Evolutionary conservation across 2,329 filamentous ascomycete genomes (phyloP).

Genomic region (Fusarium sp.): DNA sequence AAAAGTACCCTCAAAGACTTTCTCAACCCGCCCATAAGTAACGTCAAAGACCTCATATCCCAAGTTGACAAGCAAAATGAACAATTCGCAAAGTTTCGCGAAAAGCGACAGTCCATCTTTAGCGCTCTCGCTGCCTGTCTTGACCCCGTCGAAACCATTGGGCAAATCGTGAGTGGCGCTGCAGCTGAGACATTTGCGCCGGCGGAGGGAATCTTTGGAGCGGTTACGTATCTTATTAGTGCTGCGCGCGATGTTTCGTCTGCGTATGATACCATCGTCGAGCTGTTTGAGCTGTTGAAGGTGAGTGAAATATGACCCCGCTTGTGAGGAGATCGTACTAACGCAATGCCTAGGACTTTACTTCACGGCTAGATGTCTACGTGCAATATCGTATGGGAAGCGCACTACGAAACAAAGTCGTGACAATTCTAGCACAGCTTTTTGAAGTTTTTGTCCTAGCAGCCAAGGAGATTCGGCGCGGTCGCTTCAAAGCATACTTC

Average conservation of each 20-base stretch:
- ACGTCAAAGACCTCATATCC: slow-evolving; percentile 48
- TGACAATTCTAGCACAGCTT: slow-evolving; percentile 55
- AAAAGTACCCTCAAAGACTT: slow-evolving; percentile 48
- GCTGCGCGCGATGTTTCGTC: slow-evolving; percentile 58
- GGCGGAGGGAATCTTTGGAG: slow-evolving; percentile 55
- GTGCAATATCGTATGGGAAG: slow-evolving; percentile 52
- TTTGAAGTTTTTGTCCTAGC: slow-evolving; percentile 59
- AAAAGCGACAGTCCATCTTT: slow-evolving; percentile 50
- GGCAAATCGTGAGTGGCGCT: slow-evolving; percentile 52
- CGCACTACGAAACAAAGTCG: slow-evolving; percentile 54
- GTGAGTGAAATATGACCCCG: slow-evolving; percentile 41
- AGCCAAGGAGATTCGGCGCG: slow-evolving; percentile 54
- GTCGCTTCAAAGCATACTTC: slow-evolving; percentile 56
- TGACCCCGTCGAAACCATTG: slow-evolving; percentile 54
- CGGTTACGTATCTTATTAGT: slow-evolving; percentile 56
- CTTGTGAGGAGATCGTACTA: slow-evolving; percentile 4
- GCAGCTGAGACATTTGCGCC: slow-evolving; percentile 55
- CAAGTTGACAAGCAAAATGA: slow-evolving; percentile 52
- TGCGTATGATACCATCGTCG: slow-evolving; percentile 58
- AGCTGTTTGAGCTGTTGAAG: slow-evolving; percentile 56
- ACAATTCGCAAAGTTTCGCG: slow-evolving; percentile 52
- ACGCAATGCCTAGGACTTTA: slow-evolving; percentile 52
- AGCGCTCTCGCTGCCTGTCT: slow-evolving; percentile 48
- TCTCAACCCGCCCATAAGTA: slow-evolving; percentile 48
- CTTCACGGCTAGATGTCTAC: slow-evolving; percentile 55